Evolutionary conservation across 139 green algal species (phyloP).

Genomic region (Diplosphaera chodatii): DNA sequence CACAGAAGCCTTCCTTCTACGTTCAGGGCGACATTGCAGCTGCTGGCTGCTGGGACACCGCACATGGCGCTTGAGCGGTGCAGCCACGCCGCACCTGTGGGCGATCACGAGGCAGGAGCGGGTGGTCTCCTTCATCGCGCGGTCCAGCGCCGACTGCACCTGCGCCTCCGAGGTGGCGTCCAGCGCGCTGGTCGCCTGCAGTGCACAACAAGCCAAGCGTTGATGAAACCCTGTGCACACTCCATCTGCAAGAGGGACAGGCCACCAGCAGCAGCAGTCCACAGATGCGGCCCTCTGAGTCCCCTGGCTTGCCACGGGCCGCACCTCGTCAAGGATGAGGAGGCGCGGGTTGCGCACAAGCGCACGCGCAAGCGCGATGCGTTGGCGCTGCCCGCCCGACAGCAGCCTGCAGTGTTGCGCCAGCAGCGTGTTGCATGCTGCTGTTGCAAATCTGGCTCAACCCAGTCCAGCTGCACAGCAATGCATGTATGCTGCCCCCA

Average conservation of each 20-base stretch:
- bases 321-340: constrained; percentile 55
- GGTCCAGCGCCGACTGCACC: constrained; percentile 68
- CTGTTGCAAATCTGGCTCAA: too few species aligned
- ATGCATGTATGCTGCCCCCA: too few species aligned
- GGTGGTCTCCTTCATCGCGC: constrained; percentile 35
- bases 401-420: constrained; percentile 54
- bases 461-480: too few species aligned
- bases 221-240: too few species aligned
- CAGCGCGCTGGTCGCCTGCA: constrained; percentile 40
- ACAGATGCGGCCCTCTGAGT: too few species aligned
- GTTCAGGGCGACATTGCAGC: too few species aligned
- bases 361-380: constrained; percentile 70
- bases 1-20: too few species aligned
- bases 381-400: constrained; percentile 71
- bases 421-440: too few species aligned
- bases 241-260: too few species aligned
- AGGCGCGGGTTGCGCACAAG: constrained; percentile 40
- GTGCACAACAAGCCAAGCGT: constrained; percentile 7
- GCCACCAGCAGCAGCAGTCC: too few species aligned
- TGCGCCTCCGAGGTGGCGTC: constrained; percentile 37
- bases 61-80: neutral
- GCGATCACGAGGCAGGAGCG: constrained; percentile 74
- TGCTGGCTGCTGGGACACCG: too few species aligned
- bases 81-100: constrained; percentile 35
- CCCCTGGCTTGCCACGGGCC: too few species aligned